A percentile compares a stretch with the other conserved stretches of the same genome.
Conservation (phyloP, 306 rosid species). For the Fragaria nilgerrensis region DNA sequence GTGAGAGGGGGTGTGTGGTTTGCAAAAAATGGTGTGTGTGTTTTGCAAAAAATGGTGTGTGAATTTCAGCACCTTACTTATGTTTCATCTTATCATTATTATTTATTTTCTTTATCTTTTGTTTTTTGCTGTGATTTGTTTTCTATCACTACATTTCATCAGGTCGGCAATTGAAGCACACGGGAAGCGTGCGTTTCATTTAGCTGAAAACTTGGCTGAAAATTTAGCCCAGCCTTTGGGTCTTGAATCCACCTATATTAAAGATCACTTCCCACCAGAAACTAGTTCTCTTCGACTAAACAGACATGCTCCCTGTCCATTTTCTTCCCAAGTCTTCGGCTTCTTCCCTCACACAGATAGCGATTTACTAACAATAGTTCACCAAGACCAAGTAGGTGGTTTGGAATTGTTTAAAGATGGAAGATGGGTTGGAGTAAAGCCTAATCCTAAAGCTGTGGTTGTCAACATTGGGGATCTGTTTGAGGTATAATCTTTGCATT, state of each 20-base stretch:
- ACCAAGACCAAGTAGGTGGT: slow-evolving; percentile 34
- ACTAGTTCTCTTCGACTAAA: slow-evolving; percentile 52
- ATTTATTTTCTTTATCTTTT: neutral
- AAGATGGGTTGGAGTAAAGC: slow-evolving; percentile 30
- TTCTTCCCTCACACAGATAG: slow-evolving; percentile 62
- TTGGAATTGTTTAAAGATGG: slow-evolving; percentile 25
- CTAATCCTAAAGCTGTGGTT: slow-evolving; percentile 32
- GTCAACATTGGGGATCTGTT: slow-evolving; percentile 75
- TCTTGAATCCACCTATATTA: slow-evolving; percentile 38
- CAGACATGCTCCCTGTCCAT: slow-evolving; percentile 68
- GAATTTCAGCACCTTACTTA: too few species aligned
- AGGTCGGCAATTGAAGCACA: slow-evolving; percentile 46
- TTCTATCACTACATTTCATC: neutral
- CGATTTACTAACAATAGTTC: slow-evolving; percentile 34
- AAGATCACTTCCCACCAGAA: slow-evolving; percentile 45
- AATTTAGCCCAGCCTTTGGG: slow-evolving; percentile 53
- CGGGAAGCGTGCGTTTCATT: slow-evolving; percentile 17
- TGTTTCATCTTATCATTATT: too few species aligned
- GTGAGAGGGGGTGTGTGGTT: too few species aligned
- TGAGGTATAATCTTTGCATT: slow-evolving; percentile 44
- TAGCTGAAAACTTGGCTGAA: slow-evolving; percentile 51
- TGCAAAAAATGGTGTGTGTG: too few species aligned
- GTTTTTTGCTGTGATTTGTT: neutral
- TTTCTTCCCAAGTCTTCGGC: slow-evolving; percentile 50
- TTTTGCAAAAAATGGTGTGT: too few species aligned